Base-by-base conservation (phyloP, 176 grass and related monocot species). In the Phragmites australis region DNA sequence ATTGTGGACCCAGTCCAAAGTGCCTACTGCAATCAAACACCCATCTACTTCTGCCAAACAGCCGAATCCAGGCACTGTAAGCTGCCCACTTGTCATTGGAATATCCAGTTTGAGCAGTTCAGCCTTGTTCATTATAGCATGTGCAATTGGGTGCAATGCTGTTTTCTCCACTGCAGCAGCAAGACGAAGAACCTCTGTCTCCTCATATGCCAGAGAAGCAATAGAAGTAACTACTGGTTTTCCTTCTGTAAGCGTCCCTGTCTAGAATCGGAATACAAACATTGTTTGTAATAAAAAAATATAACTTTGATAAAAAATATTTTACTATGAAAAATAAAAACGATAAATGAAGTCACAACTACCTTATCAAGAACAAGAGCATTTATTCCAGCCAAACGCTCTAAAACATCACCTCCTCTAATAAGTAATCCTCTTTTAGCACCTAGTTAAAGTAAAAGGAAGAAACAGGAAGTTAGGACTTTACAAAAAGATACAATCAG, bases 151-250 rank as follows among this genome's bases (percentile, higher is more conserved):
- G 83, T 98, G 95, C 81, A 91, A 83, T 68, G 90, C 92, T 76
- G 92, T 94, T 75, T 89, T 94, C 80, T 98, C 95, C 86, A 98
- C 95, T 78, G 95, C 90, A 90, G 95, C 95, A 74, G 95, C 95
- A 31, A 98, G 82, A 25, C 57, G 69, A 81, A 98, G 95, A 68
- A 94, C 83, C 57, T 93, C 84, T 43, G 27, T 65, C 55, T 93
- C 88, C 25, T 90, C 81, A 78, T 91, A 91, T 65, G 77, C 74
- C 82, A 92, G 76, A 79, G 95, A 98, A 79, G 88, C 77, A 70
- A 98, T 66, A 72, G 90, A 87, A 74, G 81, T 93, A 69, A 98
- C 95, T 67, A 89, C 81, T 86, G 95, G 95, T 78, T 89, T 94
- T 89, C 95, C 95, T 89, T 98, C 84, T 42, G 95, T 98, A 31